These are phyloP conservation scores for Drosera capensis DNA, from an alignment of 148 eudicot species.

Conservation along the genomic window DNA sequence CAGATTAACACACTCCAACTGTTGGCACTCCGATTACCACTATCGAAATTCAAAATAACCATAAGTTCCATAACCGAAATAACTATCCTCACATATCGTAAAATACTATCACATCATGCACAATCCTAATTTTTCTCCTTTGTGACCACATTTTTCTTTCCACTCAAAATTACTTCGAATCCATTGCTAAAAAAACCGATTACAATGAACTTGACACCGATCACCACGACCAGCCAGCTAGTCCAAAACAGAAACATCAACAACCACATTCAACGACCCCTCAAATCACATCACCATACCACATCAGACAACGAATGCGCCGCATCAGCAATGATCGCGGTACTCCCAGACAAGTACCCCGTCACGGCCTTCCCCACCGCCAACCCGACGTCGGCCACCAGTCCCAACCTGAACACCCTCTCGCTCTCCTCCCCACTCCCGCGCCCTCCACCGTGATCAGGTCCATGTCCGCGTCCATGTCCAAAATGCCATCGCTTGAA, in stretches of 20 bases:
- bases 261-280: too few species aligned
- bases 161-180: too few species aligned
- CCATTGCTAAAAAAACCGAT: too few species aligned
- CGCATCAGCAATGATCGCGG: slow-evolving; percentile 94
- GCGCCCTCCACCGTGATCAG: slow-evolving; percentile 1
- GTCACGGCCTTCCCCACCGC: slow-evolving; percentile 72
- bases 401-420: slow-evolving; percentile 67
- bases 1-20: too few species aligned
- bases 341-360: slow-evolving; percentile 81
- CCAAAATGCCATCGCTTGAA: slow-evolving; percentile 66
- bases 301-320: slow-evolving; percentile 96
- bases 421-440: slow-evolving; percentile 35
- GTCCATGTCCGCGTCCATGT: slow-evolving; percentile 36
- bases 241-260: background rate
- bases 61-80: too few species aligned
- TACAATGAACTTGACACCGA: too few species aligned
- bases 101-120: too few species aligned
- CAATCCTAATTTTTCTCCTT: too few species aligned
- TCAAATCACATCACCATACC: slow-evolving; percentile 23
- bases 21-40: too few species aligned
- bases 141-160: too few species aligned
- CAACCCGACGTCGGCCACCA: slow-evolving; percentile 75
- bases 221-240: background rate
- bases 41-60: too few species aligned
- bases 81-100: too few species aligned